Evolutionary conservation across 768 basidiomycete genomes (phyloP).

Genomic region (Ramaria rubella): DNA sequence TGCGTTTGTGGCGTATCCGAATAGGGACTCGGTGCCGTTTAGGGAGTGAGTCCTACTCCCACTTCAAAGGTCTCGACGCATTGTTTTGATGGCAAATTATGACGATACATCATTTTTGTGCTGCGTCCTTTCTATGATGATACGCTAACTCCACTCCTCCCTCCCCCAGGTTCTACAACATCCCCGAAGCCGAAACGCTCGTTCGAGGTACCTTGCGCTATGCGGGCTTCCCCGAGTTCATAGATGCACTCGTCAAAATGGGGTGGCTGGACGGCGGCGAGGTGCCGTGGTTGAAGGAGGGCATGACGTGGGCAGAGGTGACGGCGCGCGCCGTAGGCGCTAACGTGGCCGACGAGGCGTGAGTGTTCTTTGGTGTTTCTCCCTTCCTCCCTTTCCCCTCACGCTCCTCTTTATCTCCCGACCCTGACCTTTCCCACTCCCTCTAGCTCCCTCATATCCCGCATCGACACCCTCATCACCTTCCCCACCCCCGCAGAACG

Average conservation of each 20-base stretch:
- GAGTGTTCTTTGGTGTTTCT: conserved; percentile 11
- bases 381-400: neutral
- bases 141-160: too few relatives aligned
- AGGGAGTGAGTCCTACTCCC: too few relatives aligned
- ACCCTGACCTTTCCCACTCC: neutral
- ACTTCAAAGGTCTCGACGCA: too few relatives aligned
- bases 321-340: conserved; percentile 70
- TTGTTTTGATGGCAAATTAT: too few relatives aligned
- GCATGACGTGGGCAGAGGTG: conserved; percentile 78
- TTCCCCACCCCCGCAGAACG: conserved; percentile 71
- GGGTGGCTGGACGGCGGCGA: conserved; percentile 75
- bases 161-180: too few relatives aligned
- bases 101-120: too few relatives aligned
- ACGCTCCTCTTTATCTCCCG: neutral
- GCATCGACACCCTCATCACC: conserved; percentile 59
- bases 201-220: conserved; percentile 91
- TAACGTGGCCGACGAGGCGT: conserved; percentile 65
- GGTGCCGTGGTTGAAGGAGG: conserved; percentile 72
- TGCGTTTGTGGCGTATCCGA: conserved; percentile 95
- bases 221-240: conserved; percentile 95
- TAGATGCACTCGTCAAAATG: conserved; percentile 77
- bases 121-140: too few relatives aligned
- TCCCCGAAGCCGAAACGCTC: conserved; percentile 90
- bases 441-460: conserved; percentile 61
- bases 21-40: conserved; percentile 90